These are phyloP conservation scores for Plasmodium yoelii DNA, from an alignment of 169 alveolate species.

Conservation along the genomic window DNA sequence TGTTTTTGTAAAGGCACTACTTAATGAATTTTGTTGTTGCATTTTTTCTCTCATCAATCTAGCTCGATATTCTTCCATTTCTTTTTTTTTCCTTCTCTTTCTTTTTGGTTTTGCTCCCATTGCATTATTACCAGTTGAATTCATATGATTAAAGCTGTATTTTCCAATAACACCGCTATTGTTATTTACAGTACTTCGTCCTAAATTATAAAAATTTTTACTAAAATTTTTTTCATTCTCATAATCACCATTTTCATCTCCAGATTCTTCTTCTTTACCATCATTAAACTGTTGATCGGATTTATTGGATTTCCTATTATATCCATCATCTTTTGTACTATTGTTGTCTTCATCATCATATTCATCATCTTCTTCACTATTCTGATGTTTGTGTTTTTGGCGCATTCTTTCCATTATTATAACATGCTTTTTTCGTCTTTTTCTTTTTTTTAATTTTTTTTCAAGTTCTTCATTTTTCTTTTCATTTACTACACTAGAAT, in stretches of 20 bases:
- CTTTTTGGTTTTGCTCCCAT: constrained; percentile 68
- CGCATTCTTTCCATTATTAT: constrained; percentile 57
- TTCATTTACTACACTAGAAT: constrained; percentile 74
- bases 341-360: constrained; percentile 24
- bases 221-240: constrained; percentile 13
- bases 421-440: constrained; percentile 63
- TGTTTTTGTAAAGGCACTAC: constrained; percentile 34
- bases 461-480: constrained; percentile 72
- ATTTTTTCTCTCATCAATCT: constrained; percentile 60
- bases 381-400: constrained; percentile 32
- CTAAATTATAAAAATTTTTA: constrained; percentile 13
- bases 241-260: constrained; percentile 14
- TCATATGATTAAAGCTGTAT: constrained; percentile 4
- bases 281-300: constrained; percentile 4
- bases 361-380: constrained; percentile 10
- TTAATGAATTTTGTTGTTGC: constrained; percentile 70
- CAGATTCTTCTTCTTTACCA: constrained; percentile 43
- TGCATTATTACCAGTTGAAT: constrained; percentile 30
- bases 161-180: neutral
- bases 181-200: constrained; percentile 6
- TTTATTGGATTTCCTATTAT: constrained; percentile 42
- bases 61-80: constrained; percentile 76
- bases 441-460: constrained; percentile 62
- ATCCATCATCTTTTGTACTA: constrained; percentile 19
- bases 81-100: constrained; percentile 74